Percentiles rank a stretch among this genome's conserved stretches.
phyloP scores from a whole-genome alignment of 2,329 filamentous ascomycete species.

The Leptodontidium sp. region DNA sequence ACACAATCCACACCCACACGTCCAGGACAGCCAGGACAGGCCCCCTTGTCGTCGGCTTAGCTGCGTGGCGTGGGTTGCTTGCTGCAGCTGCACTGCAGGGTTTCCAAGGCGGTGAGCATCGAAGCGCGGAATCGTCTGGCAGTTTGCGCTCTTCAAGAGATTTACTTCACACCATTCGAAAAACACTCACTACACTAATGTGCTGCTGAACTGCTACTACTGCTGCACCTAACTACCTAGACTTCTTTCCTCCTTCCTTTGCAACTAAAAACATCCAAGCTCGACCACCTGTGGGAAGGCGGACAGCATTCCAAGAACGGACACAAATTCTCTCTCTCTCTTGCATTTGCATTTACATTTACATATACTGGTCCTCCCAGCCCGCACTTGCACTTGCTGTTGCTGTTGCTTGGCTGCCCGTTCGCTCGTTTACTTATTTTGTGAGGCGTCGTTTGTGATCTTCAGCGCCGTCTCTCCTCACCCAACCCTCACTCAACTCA shows the following conservation, averaged over 20 bases:
- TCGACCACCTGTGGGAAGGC: background rate
- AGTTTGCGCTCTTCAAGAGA: background rate
- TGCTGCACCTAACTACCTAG: background rate
- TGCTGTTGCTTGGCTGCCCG: background rate
- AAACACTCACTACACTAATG: background rate
- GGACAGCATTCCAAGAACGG: conserved; percentile 1
- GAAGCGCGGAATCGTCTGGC: conserved; percentile 1
- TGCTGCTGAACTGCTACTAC: background rate
- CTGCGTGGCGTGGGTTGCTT: background rate
- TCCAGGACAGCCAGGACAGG: background rate
- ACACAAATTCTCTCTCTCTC: conserved; percentile 4
- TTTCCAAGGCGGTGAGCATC: background rate
- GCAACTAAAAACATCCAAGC: background rate
- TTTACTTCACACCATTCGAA: background rate
- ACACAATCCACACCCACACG: background rate
- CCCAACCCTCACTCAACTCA: background rate
- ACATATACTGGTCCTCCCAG: background rate
- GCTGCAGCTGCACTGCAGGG: conserved; percentile 1
- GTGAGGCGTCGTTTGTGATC: conserved; percentile 22
- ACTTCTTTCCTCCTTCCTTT: background rate
- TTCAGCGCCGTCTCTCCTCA: conserved; percentile 12
- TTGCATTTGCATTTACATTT: background rate
- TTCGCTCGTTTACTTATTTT: conserved; percentile 18
- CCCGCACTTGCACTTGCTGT: background rate
- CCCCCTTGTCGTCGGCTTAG: background rate